phyloP scores from a whole-genome alignment of 768 basidiomycete species.

The Pilatotrama ljubarskyi region DNA sequence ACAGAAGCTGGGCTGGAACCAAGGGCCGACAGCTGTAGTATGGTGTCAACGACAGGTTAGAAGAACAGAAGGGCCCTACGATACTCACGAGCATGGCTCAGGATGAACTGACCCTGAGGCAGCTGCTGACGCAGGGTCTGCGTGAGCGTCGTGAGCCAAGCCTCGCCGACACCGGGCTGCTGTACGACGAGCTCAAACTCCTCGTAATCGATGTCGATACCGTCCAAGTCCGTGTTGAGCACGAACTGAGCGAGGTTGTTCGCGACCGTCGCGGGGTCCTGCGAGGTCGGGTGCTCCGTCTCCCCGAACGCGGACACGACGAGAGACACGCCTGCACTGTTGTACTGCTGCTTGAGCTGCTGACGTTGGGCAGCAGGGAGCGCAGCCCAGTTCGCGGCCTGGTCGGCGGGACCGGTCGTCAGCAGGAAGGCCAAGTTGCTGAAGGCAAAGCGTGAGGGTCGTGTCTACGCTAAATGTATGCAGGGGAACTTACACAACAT shows the following conservation, averaged over 20 bases:
- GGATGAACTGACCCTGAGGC: conserved; percentile 35
- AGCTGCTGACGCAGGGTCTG: conserved; percentile 35
- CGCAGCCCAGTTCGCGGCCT: conserved; percentile 45
- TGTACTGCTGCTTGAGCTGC: conserved; percentile 46
- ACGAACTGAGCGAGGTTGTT: conserved; percentile 47
- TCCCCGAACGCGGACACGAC: conserved; percentile 58
- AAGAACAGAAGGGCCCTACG: background rate
- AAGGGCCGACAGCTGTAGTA: conserved; percentile 42
- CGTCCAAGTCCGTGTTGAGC: conserved; percentile 46
- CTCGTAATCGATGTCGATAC: conserved; percentile 58
- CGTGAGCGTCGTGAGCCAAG: conserved; percentile 40
- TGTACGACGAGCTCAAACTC: conserved; percentile 60
- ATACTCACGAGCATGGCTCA: conserved; percentile 36
- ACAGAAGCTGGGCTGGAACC: conserved; percentile 39
- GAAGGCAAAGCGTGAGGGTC: background rate
- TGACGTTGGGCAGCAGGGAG: conserved; percentile 40
- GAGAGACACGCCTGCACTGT: conserved; percentile 54
- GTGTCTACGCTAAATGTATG: background rate
- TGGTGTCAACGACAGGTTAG: background rate
- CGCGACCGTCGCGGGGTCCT: conserved; percentile 41
- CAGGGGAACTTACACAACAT: conserved; percentile 1
- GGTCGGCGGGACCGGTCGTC: conserved; percentile 41
- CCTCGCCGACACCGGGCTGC: conserved; percentile 52
- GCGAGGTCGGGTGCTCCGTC: conserved; percentile 43
- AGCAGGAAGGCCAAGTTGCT: conserved; percentile 46